Evolutionary conservation across 805 yeast genomes (phyloP), one percentile per base, ranked within the genome.

Genomic region (Pichia paraexigua): DNA sequence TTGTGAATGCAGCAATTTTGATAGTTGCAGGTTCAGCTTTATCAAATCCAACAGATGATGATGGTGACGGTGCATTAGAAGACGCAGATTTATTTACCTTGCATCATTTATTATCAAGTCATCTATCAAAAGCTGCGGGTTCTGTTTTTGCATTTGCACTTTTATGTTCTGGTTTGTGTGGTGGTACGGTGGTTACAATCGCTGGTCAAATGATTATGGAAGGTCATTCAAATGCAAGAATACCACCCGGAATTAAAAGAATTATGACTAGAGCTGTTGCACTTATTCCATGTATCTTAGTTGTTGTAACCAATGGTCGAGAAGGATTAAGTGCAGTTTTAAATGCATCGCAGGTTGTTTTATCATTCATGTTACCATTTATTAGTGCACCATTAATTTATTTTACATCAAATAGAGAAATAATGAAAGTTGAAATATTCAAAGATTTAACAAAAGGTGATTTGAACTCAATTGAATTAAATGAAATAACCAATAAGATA

Each of bases 141-240:
- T 71, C 87, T 11, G 83, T 90, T 0, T 90, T 91, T 72, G 97
- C 96, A 0, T 68, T 89, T 47, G 97, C 97, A 1, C 77, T 90
- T 68, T 71, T 90, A 45, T 90, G 87, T 63, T 83, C 92, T 15
- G 97, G 97, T n/a, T 92, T 90, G 63, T 84, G 94, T 60, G 97
- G 97, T 2, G 97, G 97, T 42, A 87, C 92, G 41, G 95, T 90
- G 20, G 90, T 96, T 63, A 91, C 97, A 0, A 75, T 91, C 60
- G 91, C 97, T 2, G 96, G 97, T 39, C 97, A 90, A 65, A 87
- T 88, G 81, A 95, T 90, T 10, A 82, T 88, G 61, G 96, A 90
- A 65, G 97, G 97, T 1, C 91, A 89, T 60, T 73, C 88, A 25
- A 73, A 78, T 54, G 87, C 95, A 86, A 72, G 85, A 8, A 75